A percentile compares a stretch with the other conserved stretches of the same genome.
These are phyloP conservation scores for Ophiostoma triangulosporum DNA, from an alignment of 2,329 filamentous ascomycete genomes.

Conservation along the genomic window DNA sequence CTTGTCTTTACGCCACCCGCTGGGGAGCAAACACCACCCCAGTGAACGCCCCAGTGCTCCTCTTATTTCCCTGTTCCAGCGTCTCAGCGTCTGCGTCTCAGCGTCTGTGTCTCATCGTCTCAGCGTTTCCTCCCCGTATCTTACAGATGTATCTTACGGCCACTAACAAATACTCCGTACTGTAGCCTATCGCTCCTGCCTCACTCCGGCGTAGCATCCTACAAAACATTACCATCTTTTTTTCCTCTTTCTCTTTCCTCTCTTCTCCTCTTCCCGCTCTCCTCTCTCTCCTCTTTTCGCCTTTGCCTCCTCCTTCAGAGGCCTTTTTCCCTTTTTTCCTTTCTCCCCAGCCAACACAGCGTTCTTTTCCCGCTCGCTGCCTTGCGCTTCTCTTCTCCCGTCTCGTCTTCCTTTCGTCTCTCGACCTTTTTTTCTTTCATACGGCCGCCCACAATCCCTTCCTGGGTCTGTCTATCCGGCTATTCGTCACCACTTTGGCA, in stretches of 20 bases:
- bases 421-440: background rate
- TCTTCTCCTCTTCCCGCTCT: background rate
- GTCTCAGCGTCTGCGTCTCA: background rate
- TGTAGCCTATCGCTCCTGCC: too few relatives aligned
- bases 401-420: background rate
- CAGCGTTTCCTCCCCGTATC: too few relatives aligned
- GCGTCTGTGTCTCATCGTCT: background rate
- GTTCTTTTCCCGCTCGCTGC: background rate
- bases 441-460: background rate
- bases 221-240: too few relatives aligned
- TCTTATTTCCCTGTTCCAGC: background rate
- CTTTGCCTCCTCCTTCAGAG: background rate
- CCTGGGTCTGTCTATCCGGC: background rate
- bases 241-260: too few relatives aligned
- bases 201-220: too few relatives aligned
- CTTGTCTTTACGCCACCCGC: background rate
- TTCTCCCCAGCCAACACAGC: conserved; percentile 2
- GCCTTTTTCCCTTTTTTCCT: background rate
- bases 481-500: too few relatives aligned
- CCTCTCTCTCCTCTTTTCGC: background rate
- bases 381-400: background rate
- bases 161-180: too few relatives aligned
- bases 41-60: background rate
- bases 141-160: too few relatives aligned
- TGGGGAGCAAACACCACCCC: background rate